phyloP scores from a whole-genome alignment of 768 basidiomycete species.

The Boletus reticuloceps region DNA sequence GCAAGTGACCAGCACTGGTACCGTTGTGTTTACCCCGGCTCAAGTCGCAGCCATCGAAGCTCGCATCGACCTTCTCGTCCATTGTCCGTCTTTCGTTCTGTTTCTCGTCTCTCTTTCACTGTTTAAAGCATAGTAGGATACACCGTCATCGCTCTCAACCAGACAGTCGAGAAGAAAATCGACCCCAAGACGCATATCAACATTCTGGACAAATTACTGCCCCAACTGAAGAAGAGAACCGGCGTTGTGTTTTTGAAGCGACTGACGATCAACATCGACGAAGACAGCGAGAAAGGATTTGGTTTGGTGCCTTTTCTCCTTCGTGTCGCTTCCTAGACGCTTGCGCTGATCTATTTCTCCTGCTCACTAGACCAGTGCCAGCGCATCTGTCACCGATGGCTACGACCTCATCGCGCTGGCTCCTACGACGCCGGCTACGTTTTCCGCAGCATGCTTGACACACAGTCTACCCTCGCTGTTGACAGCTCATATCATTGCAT shows the following conservation, averaged over 20 bases:
- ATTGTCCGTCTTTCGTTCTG: conserved; percentile 48
- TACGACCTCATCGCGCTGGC: conserved; percentile 79
- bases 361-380: conserved; percentile 63
- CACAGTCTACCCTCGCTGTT: conserved; percentile 72
- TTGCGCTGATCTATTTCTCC: background rate
- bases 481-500: conserved; percentile 77
- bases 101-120: background rate
- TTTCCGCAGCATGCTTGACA: conserved; percentile 78
- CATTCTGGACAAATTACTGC: conserved; percentile 54
- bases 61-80: conserved; percentile 66
- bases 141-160: conserved; percentile 73
- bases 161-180: conserved; percentile 68
- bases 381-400: conserved; percentile 52
- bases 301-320: conserved; percentile 54
- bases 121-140: conserved; percentile 68
- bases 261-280: conserved; percentile 75
- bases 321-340: too few relatives aligned
- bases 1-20: conserved; percentile 33
- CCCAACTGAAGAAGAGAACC: conserved; percentile 53
- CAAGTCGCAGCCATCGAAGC: conserved; percentile 60
- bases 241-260: conserved; percentile 71
- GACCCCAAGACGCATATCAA: conserved; percentile 71
- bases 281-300: conserved; percentile 84
- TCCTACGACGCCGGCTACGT: conserved; percentile 69
- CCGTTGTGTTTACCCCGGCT: conserved; percentile 44